Evolutionary conservation across 2,329 filamentous ascomycete species (phyloP), one percentile per base, ranked within the genome.

Genomic region (Emergomyces orientalis): DNA sequence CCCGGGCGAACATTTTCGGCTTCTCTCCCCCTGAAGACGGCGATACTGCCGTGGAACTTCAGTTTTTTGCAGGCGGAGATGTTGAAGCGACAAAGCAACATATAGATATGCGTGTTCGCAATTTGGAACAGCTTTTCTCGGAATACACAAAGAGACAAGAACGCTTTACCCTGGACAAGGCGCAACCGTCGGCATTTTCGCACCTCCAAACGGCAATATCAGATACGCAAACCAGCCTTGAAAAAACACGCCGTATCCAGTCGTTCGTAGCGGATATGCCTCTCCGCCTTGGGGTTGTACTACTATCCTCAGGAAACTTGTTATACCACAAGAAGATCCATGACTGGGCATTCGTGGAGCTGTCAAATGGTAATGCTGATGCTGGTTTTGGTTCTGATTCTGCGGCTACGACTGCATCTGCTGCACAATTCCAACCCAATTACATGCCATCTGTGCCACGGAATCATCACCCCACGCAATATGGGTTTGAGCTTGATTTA

Each of bases 301-400:
- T 55, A 14, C 27, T 51, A n/a, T 41, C 63, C 4, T 65, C 63
- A 17, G 63, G 62, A 9, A 63, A 57, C 37, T 17, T 57, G 8
- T 5, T 61, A 1, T 27, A 22, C 25, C 27, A 41, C 3, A 49
- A 51, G 25, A 14, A 27, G 8, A 57, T 64, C 32, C 22, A 59
- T 6, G 63, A 64, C 43, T 65, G 63, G 63, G 63, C 63, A 5
- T 65, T 65, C 32, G 58, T 65, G 13, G 63, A 65, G 47, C 32
- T 63, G 25, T 27, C 54, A 11, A 54, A 54, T 22, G n/a, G 30
- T 22, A 11, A 37, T 37, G 34, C 5, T 11, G 34, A 37, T 11
- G 6, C 34, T 7, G 9, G 34, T 37, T 37, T 7, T 11, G 34
- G 9, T 37, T 37, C 34, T 7, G 9, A 37, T 37, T 11, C 34